Evolutionary conservation across 495 filamentous ascomycete species (phyloP).

Genomic region (Penicillium subrubescens): DNA sequence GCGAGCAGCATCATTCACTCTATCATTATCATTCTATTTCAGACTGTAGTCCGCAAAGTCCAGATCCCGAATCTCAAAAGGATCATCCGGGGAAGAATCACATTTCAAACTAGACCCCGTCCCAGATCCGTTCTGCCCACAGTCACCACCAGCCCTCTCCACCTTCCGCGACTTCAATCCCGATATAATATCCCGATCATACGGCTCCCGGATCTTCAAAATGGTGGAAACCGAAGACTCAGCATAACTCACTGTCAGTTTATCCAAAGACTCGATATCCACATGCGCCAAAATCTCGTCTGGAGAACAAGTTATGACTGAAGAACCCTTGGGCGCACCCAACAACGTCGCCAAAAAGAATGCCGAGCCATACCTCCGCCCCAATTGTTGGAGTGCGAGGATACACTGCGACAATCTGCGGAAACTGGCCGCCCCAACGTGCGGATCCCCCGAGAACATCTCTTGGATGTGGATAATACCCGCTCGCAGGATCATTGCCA

Average conservation of each 20-base stretch:
- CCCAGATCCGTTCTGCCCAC: not conserved
- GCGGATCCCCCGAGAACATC: conserved; percentile 4
- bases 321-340: not conserved
- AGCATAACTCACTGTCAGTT: conserved; percentile 1
- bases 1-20: not conserved
- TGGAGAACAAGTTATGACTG: not conserved
- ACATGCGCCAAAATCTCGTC: conserved; percentile 10
- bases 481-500: conserved; percentile 12
- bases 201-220: conserved; percentile 17
- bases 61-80: not conserved
- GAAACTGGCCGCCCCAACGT: not conserved
- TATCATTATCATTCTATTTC: not conserved
- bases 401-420: conserved; percentile 8
- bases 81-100: not conserved
- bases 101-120: not conserved
- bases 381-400: conserved; percentile 8
- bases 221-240: conserved; percentile 4
- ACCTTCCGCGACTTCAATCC: conserved; percentile 8
- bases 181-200: conserved; percentile 18
- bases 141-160: not conserved
- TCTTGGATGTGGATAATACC: conserved; percentile 18
- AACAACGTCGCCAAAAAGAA: conserved; percentile 12
- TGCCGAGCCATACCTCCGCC: conserved; percentile 9
- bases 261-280: conserved; percentile 15
- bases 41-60: not conserved